These are phyloP conservation scores for Pseudocercospora fijiensis DNA, from an alignment of 2,329 filamentous ascomycete genomes.

Conservation along the genomic window DNA sequence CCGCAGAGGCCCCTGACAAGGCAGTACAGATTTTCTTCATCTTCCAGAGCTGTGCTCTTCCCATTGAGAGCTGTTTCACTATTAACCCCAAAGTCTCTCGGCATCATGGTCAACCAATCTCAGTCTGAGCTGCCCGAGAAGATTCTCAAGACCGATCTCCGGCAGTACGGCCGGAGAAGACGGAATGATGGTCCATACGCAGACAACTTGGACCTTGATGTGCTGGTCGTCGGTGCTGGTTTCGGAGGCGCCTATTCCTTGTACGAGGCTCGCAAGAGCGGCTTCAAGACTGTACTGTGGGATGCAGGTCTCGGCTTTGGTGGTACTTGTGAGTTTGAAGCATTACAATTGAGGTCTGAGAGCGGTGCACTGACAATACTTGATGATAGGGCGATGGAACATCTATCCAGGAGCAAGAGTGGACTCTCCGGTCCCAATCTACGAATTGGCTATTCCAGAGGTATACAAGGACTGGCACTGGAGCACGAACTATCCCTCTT, in stretches of 20 bases:
- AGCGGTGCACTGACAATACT: background rate
- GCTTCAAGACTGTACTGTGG: constrained; percentile 33
- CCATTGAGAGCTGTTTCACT: background rate
- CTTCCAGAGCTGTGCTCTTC: background rate
- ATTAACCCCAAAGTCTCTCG: background rate
- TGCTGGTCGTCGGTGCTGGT: constrained; percentile 43
- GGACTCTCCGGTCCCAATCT: constrained; percentile 40
- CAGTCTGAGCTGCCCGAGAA: constrained; percentile 27
- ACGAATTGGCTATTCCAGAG: constrained; percentile 43
- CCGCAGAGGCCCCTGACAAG: background rate
- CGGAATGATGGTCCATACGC: constrained; percentile 30
- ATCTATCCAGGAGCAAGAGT: constrained; percentile 46
- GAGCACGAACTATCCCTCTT: constrained; percentile 37
- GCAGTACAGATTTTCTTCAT: background rate
- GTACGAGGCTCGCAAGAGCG: constrained; percentile 43
- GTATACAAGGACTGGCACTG: constrained; percentile 59
- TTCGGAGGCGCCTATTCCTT: constrained; percentile 47
- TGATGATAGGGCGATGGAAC: constrained; percentile 19
- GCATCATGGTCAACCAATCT: constrained; percentile 25
- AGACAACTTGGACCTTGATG: constrained; percentile 35
- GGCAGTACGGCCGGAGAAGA: constrained; percentile 27
- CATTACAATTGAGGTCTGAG: too few species aligned
- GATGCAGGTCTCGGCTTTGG: constrained; percentile 38
- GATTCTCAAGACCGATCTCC: constrained; percentile 30
- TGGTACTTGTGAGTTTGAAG: constrained; percentile 38